These are phyloP conservation scores for Aspergillus sp. DNA, from an alignment of 2,329 filamentous ascomycete genomes.

Conservation along the genomic window DNA sequence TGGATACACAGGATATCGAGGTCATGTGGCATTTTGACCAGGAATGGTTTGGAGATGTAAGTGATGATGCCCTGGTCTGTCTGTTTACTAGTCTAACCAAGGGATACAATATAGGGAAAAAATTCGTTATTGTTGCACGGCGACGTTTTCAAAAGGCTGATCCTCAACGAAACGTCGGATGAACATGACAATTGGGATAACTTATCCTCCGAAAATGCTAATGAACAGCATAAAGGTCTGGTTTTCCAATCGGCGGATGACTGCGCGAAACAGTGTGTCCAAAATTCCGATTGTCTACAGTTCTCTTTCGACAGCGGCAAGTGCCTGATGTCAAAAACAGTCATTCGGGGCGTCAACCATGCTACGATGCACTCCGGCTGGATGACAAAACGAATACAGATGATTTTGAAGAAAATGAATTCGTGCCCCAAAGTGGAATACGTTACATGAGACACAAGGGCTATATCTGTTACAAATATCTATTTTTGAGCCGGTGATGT, in stretches of 20 bases:
- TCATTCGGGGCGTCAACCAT: constrained; percentile 12
- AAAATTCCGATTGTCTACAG: constrained; percentile 20
- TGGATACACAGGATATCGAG: constrained; percentile 20
- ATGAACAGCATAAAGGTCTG: background rate
- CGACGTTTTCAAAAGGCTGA: constrained; percentile 17
- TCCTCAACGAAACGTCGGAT: constrained; percentile 8
- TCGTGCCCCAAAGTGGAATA: constrained; percentile 19
- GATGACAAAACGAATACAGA: constrained; percentile 18
- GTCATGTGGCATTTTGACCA: constrained; percentile 20
- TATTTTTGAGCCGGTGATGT: too few relatives aligned
- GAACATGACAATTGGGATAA: constrained; percentile 9
- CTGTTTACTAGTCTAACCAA: background rate
- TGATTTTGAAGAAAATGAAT: constrained; percentile 15
- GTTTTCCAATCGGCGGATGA: constrained; percentile 6
- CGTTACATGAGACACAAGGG: constrained; percentile 2
- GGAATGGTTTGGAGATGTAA: constrained; percentile 20
- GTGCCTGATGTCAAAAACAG: constrained; percentile 13
- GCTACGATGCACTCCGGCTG: constrained; percentile 18
- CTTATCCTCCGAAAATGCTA: constrained; percentile 8
- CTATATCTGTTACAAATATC: too few relatives aligned
- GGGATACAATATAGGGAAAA: constrained; percentile 7
- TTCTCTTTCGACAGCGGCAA: constrained; percentile 17
- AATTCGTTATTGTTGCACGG: constrained; percentile 12
- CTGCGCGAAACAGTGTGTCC: constrained; percentile 18
- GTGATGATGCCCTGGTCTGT: background rate